Evolutionary conservation across 768 basidiomycete genomes (phyloP).

Genomic region (Boletus rufocinnamomeus): DNA sequence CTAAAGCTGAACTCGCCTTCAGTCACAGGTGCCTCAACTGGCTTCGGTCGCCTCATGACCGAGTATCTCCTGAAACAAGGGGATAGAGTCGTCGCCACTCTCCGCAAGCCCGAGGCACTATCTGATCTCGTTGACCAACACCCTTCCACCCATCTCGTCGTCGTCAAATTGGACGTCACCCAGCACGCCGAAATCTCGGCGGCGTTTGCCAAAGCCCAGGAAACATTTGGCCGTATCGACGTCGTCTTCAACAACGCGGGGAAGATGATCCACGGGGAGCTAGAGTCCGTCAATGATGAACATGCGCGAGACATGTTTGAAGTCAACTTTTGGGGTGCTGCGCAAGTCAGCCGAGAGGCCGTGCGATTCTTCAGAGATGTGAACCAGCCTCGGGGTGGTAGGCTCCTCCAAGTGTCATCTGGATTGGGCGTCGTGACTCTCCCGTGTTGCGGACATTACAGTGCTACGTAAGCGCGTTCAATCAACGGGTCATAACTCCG

Average conservation of each 20-base stretch:
- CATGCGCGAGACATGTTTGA: slow-evolving; percentile 41
- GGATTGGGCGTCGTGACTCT: slow-evolving; percentile 17
- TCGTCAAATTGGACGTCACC: slow-evolving; percentile 38
- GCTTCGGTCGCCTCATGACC: no score
- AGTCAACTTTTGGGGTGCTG: slow-evolving; percentile 38
- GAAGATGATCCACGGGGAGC: slow-evolving; percentile 28
- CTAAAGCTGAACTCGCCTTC: background rate
- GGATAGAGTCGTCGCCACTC: slow-evolving; percentile 44
- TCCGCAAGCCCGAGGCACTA: slow-evolving; percentile 41
- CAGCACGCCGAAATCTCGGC: slow-evolving; percentile 23
- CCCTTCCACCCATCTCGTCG: slow-evolving; percentile 25
- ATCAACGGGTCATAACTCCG: background rate
- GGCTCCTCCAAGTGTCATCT: slow-evolving; percentile 39
- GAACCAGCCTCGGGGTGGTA: slow-evolving; percentile 38
- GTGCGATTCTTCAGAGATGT: slow-evolving; percentile 39
- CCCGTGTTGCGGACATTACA: slow-evolving; percentile 23
- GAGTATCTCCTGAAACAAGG: no score
- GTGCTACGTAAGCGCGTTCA: slow-evolving; percentile 26
- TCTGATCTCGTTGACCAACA: slow-evolving; percentile 32
- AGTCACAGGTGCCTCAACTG: slow-evolving; percentile 44
- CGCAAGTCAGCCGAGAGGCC: slow-evolving; percentile 34
- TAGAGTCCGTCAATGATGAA: slow-evolving; percentile 37
- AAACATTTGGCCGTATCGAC: slow-evolving; percentile 38
- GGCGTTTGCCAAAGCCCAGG: slow-evolving; percentile 33
- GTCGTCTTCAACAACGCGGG: slow-evolving; percentile 44